These are phyloP conservation scores for Pseudohyphozyma bogoriensis DNA, from an alignment of 768 basidiomycete species.

Conservation along the genomic window DNA sequence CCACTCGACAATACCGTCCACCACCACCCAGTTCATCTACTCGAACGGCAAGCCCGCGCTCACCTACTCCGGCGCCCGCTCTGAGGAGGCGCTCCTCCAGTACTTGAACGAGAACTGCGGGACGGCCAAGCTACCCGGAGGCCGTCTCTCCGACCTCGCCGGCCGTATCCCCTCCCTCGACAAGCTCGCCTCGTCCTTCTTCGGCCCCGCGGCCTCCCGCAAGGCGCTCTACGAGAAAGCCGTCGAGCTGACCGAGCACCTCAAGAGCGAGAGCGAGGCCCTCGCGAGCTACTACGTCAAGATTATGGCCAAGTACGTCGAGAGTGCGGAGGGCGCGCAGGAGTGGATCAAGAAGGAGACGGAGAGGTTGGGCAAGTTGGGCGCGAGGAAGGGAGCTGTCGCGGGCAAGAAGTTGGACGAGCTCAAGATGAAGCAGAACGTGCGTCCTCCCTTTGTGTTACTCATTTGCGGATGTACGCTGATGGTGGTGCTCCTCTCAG, in stretches of 20 bases:
- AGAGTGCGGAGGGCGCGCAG: conserved; percentile 32
- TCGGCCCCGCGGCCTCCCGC: conserved; percentile 47
- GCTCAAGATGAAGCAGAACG: conserved; percentile 82
- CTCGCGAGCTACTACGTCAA: conserved; percentile 66
- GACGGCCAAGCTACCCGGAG: conserved; percentile 69
- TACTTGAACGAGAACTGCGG: conserved; percentile 83
- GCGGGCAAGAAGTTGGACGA: conserved; percentile 76
- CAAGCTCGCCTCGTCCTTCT: conserved; percentile 62
- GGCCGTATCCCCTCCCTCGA: conserved; percentile 74
- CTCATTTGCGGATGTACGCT: not conserved
- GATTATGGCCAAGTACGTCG: conserved; percentile 68
- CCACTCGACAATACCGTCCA: not conserved
- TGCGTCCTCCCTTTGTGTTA: conserved; percentile 35
- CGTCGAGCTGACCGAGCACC: conserved; percentile 44
- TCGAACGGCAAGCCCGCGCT: conserved; percentile 45
- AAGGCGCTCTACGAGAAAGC: conserved; percentile 61
- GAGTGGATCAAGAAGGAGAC: conserved; percentile 77
- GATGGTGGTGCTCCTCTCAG: not conserved
- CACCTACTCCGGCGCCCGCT: conserved; percentile 59
- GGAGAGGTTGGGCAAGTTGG: conserved; percentile 43
- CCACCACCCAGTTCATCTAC: conserved; percentile 35
- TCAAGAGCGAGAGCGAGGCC: conserved; percentile 25
- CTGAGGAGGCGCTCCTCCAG: conserved; percentile 61
- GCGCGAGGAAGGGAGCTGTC: conserved; percentile 52
- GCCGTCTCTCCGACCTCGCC: conserved; percentile 67